Conservation (phyloP, 352 stramenopile species). For the Hyaloperonospora brassicae region DNA sequence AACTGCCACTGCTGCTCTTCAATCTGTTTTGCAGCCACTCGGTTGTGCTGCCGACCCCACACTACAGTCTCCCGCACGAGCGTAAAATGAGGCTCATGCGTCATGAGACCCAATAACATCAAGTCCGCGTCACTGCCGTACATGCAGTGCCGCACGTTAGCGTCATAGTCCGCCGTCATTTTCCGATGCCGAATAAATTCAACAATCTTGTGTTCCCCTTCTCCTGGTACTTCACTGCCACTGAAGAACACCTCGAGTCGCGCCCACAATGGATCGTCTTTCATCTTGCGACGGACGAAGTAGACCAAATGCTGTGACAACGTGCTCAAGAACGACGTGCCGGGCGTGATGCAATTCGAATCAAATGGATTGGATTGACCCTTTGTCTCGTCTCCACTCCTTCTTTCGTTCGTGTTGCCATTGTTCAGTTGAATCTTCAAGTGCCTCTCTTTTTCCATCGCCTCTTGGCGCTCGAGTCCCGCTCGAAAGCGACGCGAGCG, state of each 20-base stretch:
- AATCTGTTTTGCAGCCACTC: conserved; percentile 82
- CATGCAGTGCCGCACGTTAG: conserved; percentile 96
- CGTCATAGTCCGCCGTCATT: conserved; percentile 87
- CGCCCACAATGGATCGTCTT: conserved; percentile 92
- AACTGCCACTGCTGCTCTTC: conserved; percentile 96
- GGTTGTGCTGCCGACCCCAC: conserved; percentile 74
- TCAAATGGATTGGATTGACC: conserved; percentile 87
- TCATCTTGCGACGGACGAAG: conserved; percentile 95
- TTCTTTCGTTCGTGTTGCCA: too few species aligned
- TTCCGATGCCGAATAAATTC: conserved; percentile 93
- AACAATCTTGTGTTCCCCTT: conserved; percentile 99
- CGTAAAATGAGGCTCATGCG: conserved; percentile 97
- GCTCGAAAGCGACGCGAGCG: conserved; percentile 92
- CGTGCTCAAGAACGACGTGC: conserved; percentile 98
- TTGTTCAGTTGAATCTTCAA: conserved; percentile 58
- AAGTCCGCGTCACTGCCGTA: conserved; percentile 99
- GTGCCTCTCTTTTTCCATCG: conserved; percentile 55
- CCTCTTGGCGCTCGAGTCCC: conserved; percentile 67
- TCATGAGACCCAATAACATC: conserved; percentile 97
- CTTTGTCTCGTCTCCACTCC: conserved; percentile 53
- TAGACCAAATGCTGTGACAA: conserved; percentile 86
- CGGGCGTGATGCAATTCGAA: conserved; percentile 99
- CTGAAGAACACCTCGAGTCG: conserved; percentile 96
- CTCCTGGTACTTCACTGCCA: conserved; percentile 94
- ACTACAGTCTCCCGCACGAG: conserved; percentile 97